A percentile compares a stretch with the other conserved stretches of the same genome.
These are phyloP conservation scores for Thalia dealbata DNA, from an alignment of 176 grass and related monocot genomes.

Conservation along the genomic window DNA sequence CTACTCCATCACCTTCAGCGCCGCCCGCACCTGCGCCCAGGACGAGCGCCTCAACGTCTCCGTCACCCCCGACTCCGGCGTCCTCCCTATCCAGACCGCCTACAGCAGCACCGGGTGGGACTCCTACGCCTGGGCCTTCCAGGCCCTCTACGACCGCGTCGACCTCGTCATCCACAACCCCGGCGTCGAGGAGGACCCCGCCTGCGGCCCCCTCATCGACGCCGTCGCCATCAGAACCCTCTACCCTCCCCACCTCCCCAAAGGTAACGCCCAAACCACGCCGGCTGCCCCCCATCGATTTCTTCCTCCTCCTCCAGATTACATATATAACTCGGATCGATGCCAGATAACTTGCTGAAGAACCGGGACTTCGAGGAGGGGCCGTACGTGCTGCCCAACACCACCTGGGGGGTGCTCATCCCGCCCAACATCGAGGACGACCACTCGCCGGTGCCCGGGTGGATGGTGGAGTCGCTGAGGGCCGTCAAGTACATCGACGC, in stretches of 20 bases:
- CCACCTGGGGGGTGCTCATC: slow-evolving; percentile 68
- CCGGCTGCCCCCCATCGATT: background rate
- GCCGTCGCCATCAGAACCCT: slow-evolving; percentile 15
- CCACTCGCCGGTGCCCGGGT: slow-evolving; percentile 78
- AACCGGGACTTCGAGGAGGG: slow-evolving; percentile 94
- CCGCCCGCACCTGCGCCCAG: slow-evolving; percentile 19
- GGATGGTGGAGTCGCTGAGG: slow-evolving; percentile 86
- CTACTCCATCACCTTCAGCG: slow-evolving; percentile 23
- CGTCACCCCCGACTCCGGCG: slow-evolving; percentile 12
- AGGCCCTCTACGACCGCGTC: background rate
- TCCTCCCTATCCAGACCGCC: slow-evolving; percentile 19
- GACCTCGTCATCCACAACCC: slow-evolving; percentile 13
- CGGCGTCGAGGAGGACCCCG: slow-evolving; percentile 19
- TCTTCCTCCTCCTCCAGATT: no score
- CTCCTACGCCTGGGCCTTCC: slow-evolving; percentile 23
- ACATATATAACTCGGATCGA: no score
- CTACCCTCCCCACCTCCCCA: background rate
- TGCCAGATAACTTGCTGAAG: slow-evolving; percentile 70
- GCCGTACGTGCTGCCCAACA: slow-evolving; percentile 54
- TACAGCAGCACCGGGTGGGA: slow-evolving; percentile 17
- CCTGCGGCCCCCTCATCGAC: slow-evolving; percentile 20
- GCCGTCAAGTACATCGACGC: slow-evolving; percentile 89
- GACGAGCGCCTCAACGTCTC: slow-evolving; percentile 21
- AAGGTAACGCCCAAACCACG: background rate
- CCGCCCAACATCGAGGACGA: slow-evolving; percentile 86